A percentile compares a stretch with the other conserved stretches of the same genome.
Evolutionary conservation across 305 asterid genomes (phyloP).

Genomic region (Fraxinus platypoda): DNA sequence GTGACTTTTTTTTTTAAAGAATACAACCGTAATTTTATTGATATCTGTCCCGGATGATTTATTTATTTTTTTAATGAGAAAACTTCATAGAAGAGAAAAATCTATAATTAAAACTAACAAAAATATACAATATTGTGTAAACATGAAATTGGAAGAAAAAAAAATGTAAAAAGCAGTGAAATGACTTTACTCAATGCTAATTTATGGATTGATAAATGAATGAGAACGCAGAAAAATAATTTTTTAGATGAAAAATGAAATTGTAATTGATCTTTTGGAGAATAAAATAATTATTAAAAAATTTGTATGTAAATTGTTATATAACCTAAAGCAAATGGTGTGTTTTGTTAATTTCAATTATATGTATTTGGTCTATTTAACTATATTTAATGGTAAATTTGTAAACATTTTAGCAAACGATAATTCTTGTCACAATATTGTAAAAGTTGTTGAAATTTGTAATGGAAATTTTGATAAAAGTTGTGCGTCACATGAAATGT

Average conservation of each 20-base stretch:
- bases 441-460: too few relatives aligned
- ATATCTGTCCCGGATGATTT: too few relatives aligned
- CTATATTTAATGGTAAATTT: not conserved
- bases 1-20: too few relatives aligned
- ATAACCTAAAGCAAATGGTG: not conserved
- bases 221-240: not conserved
- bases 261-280: not conserved
- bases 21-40: too few relatives aligned
- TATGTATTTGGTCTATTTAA: too few relatives aligned
- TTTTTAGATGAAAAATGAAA: not conserved
- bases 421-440: not conserved
- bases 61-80: too few relatives aligned
- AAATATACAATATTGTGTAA: not conserved
- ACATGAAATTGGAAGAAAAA: not conserved
- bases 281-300: too few relatives aligned
- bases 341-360: too few relatives aligned
- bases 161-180: not conserved
- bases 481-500: too few relatives aligned
- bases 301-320: too few relatives aligned
- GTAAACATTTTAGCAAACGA: not conserved
- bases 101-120: too few relatives aligned
- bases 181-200: not conserved
- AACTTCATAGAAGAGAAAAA: too few relatives aligned
- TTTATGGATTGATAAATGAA: not conserved
- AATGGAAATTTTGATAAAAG: not conserved